Evolutionary conservation across 1,139 yeast genomes (phyloP).

Genomic region (Tardiomyces digboiensis): DNA sequence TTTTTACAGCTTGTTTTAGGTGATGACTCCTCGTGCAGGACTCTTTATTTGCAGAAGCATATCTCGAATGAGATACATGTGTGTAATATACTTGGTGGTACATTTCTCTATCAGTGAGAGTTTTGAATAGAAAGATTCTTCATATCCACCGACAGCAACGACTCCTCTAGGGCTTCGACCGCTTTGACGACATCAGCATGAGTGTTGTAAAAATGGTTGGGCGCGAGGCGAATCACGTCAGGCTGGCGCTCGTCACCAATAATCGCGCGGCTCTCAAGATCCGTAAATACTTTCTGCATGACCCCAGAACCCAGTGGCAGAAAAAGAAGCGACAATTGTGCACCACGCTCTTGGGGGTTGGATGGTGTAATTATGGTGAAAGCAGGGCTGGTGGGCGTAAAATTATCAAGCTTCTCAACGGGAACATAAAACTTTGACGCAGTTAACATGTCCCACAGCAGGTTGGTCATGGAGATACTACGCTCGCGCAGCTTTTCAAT

Average conservation of each 20-base stretch:
- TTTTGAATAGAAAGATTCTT: too few relatives aligned
- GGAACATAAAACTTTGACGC: slow-evolving; percentile 32
- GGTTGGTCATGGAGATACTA: slow-evolving; percentile 49
- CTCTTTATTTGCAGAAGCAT: too few relatives aligned
- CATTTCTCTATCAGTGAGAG: too few relatives aligned
- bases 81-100: too few relatives aligned
- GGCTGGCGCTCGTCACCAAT: slow-evolving; percentile 89
- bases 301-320: slow-evolving; percentile 39
- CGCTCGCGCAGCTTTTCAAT: slow-evolving; percentile 45
- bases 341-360: slow-evolving; percentile 52
- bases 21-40: too few relatives aligned
- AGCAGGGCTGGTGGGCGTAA: slow-evolving; percentile 18
- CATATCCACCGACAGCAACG: background rate
- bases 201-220: slow-evolving; percentile 74
- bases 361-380: slow-evolving; percentile 71
- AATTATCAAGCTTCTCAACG: slow-evolving; percentile 17
- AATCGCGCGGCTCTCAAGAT: slow-evolving; percentile 45
- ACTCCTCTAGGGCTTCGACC: slow-evolving; percentile 33
- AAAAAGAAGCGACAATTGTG: slow-evolving; percentile 71
- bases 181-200: slow-evolving; percentile 51
- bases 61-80: too few relatives aligned
- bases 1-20: too few relatives aligned
- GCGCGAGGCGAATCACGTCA: slow-evolving; percentile 76
- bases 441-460: slow-evolving; percentile 39
- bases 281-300: slow-evolving; percentile 52